These are phyloP conservation scores for Aspergillus pseudoglaucus DNA, from an alignment of 2,329 filamentous ascomycete genomes.

Conservation along the genomic window DNA sequence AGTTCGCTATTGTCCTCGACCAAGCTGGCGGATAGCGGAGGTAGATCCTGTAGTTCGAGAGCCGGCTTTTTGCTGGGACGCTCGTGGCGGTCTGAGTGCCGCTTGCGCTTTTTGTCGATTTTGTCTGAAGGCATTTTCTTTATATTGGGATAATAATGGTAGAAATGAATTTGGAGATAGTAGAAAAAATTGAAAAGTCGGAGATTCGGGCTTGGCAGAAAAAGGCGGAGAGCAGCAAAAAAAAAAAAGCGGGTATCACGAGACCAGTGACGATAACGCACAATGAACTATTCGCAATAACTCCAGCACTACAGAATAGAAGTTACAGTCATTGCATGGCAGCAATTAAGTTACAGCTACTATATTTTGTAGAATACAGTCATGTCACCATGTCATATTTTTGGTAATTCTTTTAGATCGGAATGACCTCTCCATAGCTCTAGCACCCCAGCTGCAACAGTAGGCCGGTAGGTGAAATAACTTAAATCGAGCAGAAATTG, in stretches of 20 bases:
- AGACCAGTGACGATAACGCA: background rate
- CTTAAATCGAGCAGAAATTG: conserved; percentile 21
- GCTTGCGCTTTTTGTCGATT: conserved; percentile 48
- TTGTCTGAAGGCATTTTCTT: conserved; percentile 27
- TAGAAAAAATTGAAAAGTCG: conserved; percentile 1
- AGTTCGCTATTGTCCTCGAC: conserved; percentile 43
- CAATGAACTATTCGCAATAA: background rate
- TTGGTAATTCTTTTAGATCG: background rate
- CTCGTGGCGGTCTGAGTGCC: conserved; percentile 38
- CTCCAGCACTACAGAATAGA: background rate
- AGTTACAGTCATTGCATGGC: background rate
- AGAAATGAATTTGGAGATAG: background rate
- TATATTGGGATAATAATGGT: background rate
- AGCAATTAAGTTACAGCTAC: conserved; percentile 18
- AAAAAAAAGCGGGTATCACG: background rate
- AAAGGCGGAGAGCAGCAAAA: conserved; percentile 2
- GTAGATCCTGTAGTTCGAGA: conserved; percentile 28
- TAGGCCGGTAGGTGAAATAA: conserved; percentile 11
- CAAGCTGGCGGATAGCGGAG: conserved; percentile 40
- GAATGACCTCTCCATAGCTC: conserved; percentile 31
- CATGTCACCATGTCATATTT: conserved; percentile 9
- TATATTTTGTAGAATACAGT: conserved; percentile 6
- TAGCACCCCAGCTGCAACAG: conserved; percentile 5
- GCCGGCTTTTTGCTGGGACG: conserved; percentile 46
- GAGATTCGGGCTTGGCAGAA: background rate